A percentile compares a stretch with the other conserved stretches of the same genome.
phyloP scores from a whole-genome alignment of 352 stramenopile species.

The Phytophthora pluvialis region DNA sequence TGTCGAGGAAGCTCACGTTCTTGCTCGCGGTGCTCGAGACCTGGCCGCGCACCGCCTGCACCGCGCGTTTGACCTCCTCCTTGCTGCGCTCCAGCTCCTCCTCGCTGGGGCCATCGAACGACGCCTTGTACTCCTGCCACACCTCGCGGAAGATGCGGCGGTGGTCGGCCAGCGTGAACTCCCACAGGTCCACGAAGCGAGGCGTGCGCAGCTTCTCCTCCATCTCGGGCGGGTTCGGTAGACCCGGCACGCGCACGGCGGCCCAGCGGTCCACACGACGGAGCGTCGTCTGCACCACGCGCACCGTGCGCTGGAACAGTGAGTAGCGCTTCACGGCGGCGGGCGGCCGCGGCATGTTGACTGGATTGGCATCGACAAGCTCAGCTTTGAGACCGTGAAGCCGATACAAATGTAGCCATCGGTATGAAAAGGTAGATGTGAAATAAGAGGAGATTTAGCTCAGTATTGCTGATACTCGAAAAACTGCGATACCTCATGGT shows the following conservation, averaged over 20 bases:
- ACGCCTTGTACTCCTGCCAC: constrained; percentile 77
- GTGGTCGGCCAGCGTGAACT: constrained; percentile 79
- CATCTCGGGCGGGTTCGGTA: constrained; percentile 76
- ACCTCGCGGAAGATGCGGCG: constrained; percentile 60
- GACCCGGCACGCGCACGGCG: constrained; percentile 61
- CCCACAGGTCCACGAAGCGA: constrained; percentile 78
- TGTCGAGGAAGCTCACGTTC: constrained; percentile 66
- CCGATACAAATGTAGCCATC: neutral
- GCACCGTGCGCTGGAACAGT: constrained; percentile 78
- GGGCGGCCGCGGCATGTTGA: constrained; percentile 23
- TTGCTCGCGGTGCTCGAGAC: constrained; percentile 59
- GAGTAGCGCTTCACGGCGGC: constrained; percentile 65
- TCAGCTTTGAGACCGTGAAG: neutral
- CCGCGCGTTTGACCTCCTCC: constrained; percentile 58
- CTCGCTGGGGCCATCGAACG: constrained; percentile 60
- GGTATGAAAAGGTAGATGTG: neutral
- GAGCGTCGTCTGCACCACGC: constrained; percentile 69
- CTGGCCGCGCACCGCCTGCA: constrained; percentile 54
- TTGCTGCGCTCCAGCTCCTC: constrained; percentile 72
- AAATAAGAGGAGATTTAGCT: neutral
- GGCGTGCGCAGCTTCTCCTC: constrained; percentile 50
- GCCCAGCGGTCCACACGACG: constrained; percentile 58
- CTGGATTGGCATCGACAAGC: neutral
- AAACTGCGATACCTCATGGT: neutral
- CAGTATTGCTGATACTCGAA: neutral